Evolutionary conservation across 495 filamentous ascomycete genomes (phyloP).

Genomic region (Trichocladium uniseriatum): DNA sequence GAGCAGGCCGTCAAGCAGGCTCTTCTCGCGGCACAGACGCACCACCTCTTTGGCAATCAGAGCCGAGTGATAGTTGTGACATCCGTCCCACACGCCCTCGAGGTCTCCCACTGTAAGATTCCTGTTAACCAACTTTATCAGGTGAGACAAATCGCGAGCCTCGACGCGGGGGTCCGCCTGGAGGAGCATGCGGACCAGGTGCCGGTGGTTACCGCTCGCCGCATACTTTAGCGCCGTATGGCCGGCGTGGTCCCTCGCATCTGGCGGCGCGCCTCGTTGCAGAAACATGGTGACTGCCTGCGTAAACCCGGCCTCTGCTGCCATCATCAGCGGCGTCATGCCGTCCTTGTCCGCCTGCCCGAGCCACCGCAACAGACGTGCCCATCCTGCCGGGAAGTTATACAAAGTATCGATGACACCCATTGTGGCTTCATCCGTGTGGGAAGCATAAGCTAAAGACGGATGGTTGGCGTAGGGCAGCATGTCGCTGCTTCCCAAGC

Average conservation of each 20-base stretch:
- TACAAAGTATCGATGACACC: constrained; percentile 8
- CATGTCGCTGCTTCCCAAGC: not conserved
- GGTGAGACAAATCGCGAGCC: constrained; percentile 2
- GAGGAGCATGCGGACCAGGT: constrained; percentile 11
- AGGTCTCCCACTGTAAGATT: constrained; percentile 1
- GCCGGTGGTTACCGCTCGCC: not conserved
- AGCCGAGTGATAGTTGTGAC: not conserved
- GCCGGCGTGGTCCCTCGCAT: constrained; percentile 4
- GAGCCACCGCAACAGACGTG: not conserved
- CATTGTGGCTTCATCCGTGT: constrained; percentile 8
- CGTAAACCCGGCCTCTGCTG: constrained; percentile 10
- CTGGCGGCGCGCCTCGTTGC: constrained; percentile 2
- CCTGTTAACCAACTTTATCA: constrained; percentile 12
- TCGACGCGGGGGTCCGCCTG: constrained; percentile 6
- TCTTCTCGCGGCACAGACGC: constrained; percentile 6
- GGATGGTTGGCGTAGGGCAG: not conserved
- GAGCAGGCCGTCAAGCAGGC: constrained; percentile 3
- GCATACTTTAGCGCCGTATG: constrained; percentile 19
- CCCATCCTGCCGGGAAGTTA: not conserved
- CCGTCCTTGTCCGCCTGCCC: constrained; percentile 5
- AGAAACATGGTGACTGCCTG: constrained; percentile 5
- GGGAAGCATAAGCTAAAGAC: not conserved
- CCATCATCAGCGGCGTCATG: constrained; percentile 18
- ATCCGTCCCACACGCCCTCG: not conserved
- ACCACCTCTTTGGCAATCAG: constrained; percentile 14